Base-by-base conservation (phyloP, 139 green algal species). In the Zygnema circumcarinatum region DNA sequence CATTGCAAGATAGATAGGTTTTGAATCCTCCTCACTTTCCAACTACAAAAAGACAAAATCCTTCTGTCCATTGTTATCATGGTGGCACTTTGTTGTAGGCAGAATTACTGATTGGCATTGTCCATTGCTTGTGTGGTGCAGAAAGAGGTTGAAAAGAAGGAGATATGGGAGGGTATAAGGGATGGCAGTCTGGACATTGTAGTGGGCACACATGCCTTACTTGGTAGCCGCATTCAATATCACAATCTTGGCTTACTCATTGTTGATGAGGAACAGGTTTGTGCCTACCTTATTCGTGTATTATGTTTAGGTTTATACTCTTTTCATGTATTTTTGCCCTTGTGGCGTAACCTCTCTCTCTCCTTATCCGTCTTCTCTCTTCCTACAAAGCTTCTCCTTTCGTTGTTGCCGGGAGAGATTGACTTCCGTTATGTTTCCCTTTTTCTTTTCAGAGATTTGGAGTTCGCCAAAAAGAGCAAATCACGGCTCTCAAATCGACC, bases 381-480 rank as follows among this genome's bases (percentile, higher is more conserved):
- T 3, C 2, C n/a, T n/a, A n/a, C n/a, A n/a, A n/a, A n/a, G n/a
- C n/a, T n/a, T n/a, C n/a, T n/a, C n/a, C n/a, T n/a, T n/a, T n/a
- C n/a, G n/a, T n/a, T n/a, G n/a, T n/a, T n/a, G n/a, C n/a, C n/a
- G n/a, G n/a, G n/a, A n/a, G n/a, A n/a, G n/a, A n/a, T n/a, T n/a
- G n/a, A n/a, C n/a, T n/a, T n/a, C n/a, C n/a, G n/a, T n/a, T n/a
- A n/a, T n/a, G n/a, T n/a, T n/a, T n/a, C n/a, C n/a, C n/a, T n/a
- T n/a, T n/a, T n/a, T n/a, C n/a, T n/a, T n/a, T n/a, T 20, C 85
- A 88, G 87, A 74, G 90, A 38, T 94, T 93, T 67, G 91, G 91
- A 0, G 91, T 94, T 7, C 81, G 89, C 56, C 91, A 94, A 83
- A 94, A 94, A 79, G 89, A 91, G 89, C 67, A 79, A 38, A 92